Conservation (phyloP, 2,329 filamentous ascomycete species). For the Huntiella bhutanensis region DNA sequence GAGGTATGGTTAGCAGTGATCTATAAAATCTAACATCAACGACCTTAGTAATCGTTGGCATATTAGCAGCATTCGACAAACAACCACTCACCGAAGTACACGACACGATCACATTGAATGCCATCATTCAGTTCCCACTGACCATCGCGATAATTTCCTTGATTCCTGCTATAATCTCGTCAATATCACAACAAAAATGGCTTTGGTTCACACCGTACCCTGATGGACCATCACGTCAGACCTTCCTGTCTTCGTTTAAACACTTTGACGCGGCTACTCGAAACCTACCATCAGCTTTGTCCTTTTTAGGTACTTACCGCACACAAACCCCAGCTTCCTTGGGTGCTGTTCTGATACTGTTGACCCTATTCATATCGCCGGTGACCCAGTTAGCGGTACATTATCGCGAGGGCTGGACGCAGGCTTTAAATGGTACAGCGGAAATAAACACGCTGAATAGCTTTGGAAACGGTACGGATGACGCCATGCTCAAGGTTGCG, state of each 20-base stretch:
- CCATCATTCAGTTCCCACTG: slow-evolving; percentile 16
- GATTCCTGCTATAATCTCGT: slow-evolving; percentile 15
- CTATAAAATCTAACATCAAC: too few species aligned
- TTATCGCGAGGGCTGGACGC: neutral
- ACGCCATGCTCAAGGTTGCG: neutral
- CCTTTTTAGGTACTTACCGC: slow-evolving; percentile 14
- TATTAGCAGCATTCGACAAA: slow-evolving; percentile 12
- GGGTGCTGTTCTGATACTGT: slow-evolving; percentile 14
- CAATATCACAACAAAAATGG: slow-evolving; percentile 18
- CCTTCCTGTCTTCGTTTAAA: slow-evolving; percentile 15
- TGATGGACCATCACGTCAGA: slow-evolving; percentile 1
- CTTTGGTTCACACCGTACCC: slow-evolving; percentile 15
- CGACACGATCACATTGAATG: slow-evolving; percentile 15
- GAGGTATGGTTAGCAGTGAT: too few species aligned
- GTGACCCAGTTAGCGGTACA: slow-evolving; percentile 10
- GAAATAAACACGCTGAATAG: slow-evolving; percentile 1
- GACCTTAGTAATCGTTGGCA: slow-evolving; percentile 5
- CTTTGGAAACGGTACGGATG: neutral
- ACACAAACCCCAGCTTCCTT: slow-evolving; percentile 14
- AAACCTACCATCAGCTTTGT: slow-evolving; percentile 13
- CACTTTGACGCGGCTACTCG: slow-evolving; percentile 16
- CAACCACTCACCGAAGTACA: slow-evolving; percentile 13
- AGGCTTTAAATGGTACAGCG: neutral
- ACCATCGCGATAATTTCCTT: slow-evolving; percentile 16
- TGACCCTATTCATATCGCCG: slow-evolving; percentile 12